These are phyloP conservation scores for Suillus americanus DNA, from an alignment of 768 basidiomycete species.

Conservation along the genomic window DNA sequence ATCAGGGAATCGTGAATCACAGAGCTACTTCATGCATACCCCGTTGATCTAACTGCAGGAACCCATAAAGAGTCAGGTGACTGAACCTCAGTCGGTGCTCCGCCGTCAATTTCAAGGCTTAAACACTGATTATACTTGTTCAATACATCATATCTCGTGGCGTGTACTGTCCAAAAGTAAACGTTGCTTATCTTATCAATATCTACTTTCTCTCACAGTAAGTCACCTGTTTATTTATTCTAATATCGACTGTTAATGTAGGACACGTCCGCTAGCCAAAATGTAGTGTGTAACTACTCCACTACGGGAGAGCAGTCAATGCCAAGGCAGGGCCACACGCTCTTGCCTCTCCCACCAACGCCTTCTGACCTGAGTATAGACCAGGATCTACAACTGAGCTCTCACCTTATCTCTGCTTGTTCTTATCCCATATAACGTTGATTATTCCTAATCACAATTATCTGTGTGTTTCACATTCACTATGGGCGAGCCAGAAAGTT, in stretches of 20 bases:
- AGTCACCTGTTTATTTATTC: not conserved
- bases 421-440: not conserved
- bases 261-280: not conserved
- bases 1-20: not conserved
- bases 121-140: not conserved
- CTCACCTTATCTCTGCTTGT: constrained; percentile 1
- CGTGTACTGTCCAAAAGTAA: not conserved
- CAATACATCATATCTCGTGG: not conserved
- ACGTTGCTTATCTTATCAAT: not conserved
- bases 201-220: not conserved
- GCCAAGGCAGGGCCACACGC: constrained; percentile 9
- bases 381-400: constrained; percentile 52
- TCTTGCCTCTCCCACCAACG: constrained; percentile 36
- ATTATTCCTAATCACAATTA: not conserved
- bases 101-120: not conserved
- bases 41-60: no score
- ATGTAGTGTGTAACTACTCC: not conserved
- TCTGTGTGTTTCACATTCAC: not conserved
- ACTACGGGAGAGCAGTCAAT: not conserved
- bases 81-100: not conserved
- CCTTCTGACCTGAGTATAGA: constrained; percentile 51
- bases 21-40: not conserved
- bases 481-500: not conserved
- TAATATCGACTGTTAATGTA: not conserved
- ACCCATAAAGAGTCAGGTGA: not conserved